Evolutionary conservation across 371 early-diverging fungal genomes (phyloP).

Genomic region (Blakeslea trispora): DNA sequence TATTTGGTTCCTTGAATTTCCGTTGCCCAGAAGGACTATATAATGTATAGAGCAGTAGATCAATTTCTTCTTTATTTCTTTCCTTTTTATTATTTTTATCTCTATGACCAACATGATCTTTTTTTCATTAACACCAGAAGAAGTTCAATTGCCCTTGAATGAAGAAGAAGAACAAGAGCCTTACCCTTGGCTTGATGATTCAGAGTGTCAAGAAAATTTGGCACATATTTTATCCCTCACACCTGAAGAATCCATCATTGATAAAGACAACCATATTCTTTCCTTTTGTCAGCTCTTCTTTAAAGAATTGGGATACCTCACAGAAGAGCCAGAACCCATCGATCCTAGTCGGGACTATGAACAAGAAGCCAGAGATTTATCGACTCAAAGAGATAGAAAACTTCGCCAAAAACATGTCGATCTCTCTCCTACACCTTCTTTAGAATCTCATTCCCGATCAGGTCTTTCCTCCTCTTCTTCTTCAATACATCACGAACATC

Average conservation of each 20-base stretch:
- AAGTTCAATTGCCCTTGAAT: constrained; percentile 1
- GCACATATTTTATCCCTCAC: constrained; percentile 39
- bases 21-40: constrained; percentile 7
- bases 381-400: constrained; percentile 23
- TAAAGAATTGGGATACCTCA: constrained; percentile 38
- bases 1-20: constrained; percentile 27
- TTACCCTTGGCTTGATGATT: constrained; percentile 37
- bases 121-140: constrained; percentile 27
- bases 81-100: constrained; percentile 3
- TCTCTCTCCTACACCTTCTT: constrained; percentile 15
- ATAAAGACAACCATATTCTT: constrained; percentile 43
- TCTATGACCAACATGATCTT: constrained; percentile 13
- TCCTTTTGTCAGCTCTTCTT: constrained; percentile 30
- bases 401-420: constrained; percentile 28
- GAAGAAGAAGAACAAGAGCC: constrained; percentile 16
- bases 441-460: constrained; percentile 24
- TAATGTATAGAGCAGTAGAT: neutral
- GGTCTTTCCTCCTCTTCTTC: constrained; percentile 43
- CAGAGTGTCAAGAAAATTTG: constrained; percentile 44
- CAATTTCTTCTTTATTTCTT: neutral
- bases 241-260: constrained; percentile 42
- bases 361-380: constrained; percentile 21
- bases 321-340: constrained; percentile 39
- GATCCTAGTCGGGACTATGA: constrained; percentile 37
- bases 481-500: constrained; percentile 30